Evolutionary conservation across 805 yeast species (phyloP), one percentile per base, ranked within the genome.

Genomic region (Cyberlindnera xylosilytica): DNA sequence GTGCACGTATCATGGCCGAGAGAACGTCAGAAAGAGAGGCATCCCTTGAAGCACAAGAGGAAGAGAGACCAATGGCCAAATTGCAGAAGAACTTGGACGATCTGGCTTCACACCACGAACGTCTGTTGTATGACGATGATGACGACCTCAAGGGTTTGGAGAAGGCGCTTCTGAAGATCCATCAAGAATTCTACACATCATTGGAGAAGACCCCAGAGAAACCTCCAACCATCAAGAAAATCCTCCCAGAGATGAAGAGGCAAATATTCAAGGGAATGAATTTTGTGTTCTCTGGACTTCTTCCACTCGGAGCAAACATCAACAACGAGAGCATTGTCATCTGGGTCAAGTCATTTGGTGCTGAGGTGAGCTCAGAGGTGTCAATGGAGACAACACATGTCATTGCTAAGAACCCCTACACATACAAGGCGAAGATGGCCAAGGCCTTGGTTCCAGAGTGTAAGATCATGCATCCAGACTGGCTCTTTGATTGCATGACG

Each of bases 301-400:
- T 93, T 18, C 97, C 97, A 1, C 59, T 87, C n/a, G 93, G 93
- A 1, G 72, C 81, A 11, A 74, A 79, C 41, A 65, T 86, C 15
- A 81, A 83, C 39, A 66, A 73, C 26, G 93, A 95, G 4, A 96
- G 88, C 58, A 86, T 93, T 34, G 97, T 90, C 2, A 78, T 83
- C 18, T 91, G 98, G 97, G 86, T 91, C 11, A 76, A 77, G 38
- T 87, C 90, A 41, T 91, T 91, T 70, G 99, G 99, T 1, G 97
- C 96, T 0, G 70, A 70, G 2, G 89, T 91, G 7, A 83, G 83
- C 1, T 70, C 80, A 4, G 89, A 87, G 44, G 81, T 85, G 19
- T 71, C 76, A 35, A 77, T 79, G 15, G 68, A 76, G 1, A 90
- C 95, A 3, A 93, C 98, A 0, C 99, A 91, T 62, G 85, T 91